Evolutionary conservation across 2,329 filamentous ascomycete species (phyloP).

Genomic region (Colletotrichum cuscutae): DNA sequence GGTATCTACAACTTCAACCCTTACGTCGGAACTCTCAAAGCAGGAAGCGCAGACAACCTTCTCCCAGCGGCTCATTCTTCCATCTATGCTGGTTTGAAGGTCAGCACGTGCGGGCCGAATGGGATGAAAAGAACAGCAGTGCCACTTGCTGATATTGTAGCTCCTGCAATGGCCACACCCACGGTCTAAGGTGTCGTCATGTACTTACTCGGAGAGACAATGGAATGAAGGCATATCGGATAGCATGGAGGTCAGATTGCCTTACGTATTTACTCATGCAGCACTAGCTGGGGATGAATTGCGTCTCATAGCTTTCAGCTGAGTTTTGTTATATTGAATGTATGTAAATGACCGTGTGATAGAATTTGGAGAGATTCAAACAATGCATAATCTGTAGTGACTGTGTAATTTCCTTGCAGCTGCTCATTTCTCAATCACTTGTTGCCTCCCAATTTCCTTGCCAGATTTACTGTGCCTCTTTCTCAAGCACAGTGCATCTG

Average conservation of each 20-base stretch:
- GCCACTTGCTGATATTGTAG: neutral
- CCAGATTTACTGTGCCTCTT: neutral
- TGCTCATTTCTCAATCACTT: neutral
- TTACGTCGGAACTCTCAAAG: neutral
- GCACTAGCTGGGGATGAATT: neutral
- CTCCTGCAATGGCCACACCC: neutral
- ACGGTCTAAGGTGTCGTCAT: neutral
- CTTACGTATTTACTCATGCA: neutral
- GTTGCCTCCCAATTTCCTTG: neutral
- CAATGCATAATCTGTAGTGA: neutral
- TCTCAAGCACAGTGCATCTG: neutral
- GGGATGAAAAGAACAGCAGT: neutral
- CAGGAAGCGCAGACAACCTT: neutral
- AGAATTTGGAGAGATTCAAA: neutral
- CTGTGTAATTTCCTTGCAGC: neutral
- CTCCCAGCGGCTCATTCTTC: neutral
- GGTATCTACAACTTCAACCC: neutral
- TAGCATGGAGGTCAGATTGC: neutral
- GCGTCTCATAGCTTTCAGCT: no score
- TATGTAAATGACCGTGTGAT: neutral
- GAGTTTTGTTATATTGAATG: no score
- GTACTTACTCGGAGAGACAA: neutral
- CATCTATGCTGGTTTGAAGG: neutral
- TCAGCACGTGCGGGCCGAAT: neutral
- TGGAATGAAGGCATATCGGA: neutral